Evolutionary conservation across 1,139 yeast genomes (phyloP), one percentile per base, ranked within the genome.

Genomic region (Yamadazyma taylorii): DNA sequence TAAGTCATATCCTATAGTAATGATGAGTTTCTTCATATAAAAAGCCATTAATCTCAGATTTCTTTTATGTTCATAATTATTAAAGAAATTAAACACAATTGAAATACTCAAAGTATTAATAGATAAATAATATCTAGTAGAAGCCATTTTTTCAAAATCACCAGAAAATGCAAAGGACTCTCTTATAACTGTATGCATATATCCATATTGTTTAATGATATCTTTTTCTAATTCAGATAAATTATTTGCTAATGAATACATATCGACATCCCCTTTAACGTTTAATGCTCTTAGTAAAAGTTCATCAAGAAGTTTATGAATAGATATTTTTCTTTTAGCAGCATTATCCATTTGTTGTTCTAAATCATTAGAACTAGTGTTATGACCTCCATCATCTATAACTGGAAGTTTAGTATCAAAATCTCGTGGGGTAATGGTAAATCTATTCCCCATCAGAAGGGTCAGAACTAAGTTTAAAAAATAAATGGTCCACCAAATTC

Each of bases 401-500:
- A 3, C 40, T 0, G 61, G 61, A 0, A 30, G 24, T 29, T 46
- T 46, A 1, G 54, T 50, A 41, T 56, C 61, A 34, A 40, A 51
- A 27, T 35, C 45, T 5, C 34, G 35, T 1, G 35, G 26, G 22
- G 37, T 30, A 24, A 53, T 41, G 2, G 42, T 41, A 37, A 42
- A 25, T 2, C 56, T 61, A 30, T 45, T 50, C 1, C 69, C 69
- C 30, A 27, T 27, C 30, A 27, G 30, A 27, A 27, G n/a, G n/a
- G 21, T 27, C n/a, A 14, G 30, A 9, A 11, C 30, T 12, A 16
- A 7, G 37, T 45, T 54, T 7, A 46, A 27, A 24, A 43, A 49
- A 14, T 47, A 42, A 16, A 61, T 40, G 17, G 41, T 46, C 47
- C 66, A 53, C 75, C 73, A 61, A 16, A 64, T 45, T 39, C 68